These are phyloP conservation scores for Xylaria curta DNA, from an alignment of 495 filamentous ascomycete genomes.

Conservation along the genomic window DNA sequence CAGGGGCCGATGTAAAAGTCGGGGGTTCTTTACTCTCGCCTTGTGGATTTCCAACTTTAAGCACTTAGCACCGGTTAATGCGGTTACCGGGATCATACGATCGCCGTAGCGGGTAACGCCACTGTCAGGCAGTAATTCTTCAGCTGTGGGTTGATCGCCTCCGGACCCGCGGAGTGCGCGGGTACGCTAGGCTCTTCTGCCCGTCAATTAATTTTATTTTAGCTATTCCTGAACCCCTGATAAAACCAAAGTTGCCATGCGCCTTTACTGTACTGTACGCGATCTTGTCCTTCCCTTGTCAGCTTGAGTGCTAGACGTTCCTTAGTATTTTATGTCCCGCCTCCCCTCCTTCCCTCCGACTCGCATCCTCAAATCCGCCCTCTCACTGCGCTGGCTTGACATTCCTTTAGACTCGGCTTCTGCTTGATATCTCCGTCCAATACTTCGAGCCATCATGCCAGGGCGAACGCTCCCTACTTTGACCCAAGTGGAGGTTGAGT, in stretches of 20 bases:
- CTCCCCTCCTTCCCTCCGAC: slow-evolving; percentile 20
- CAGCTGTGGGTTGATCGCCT: slow-evolving; percentile 23
- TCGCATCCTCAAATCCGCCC: slow-evolving; percentile 4
- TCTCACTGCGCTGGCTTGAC: not conserved
- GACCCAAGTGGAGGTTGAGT: slow-evolving; percentile 75
- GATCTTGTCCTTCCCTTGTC: slow-evolving; percentile 16
- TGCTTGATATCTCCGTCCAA: not conserved
- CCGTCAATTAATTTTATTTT: slow-evolving; percentile 20
- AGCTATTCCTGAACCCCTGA: slow-evolving; percentile 1
- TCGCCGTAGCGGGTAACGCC: slow-evolving; percentile 40
- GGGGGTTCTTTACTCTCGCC: slow-evolving; percentile 13
- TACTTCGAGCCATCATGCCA: slow-evolving; percentile 43
- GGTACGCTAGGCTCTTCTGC: slow-evolving; percentile 14
- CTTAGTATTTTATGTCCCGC: slow-evolving; percentile 2
- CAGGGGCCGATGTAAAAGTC: slow-evolving; percentile 26
- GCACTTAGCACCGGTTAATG: slow-evolving; percentile 24
- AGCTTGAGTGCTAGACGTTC: slow-evolving; percentile 6
- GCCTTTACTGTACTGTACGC: slow-evolving; percentile 1
- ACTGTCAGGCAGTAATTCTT: slow-evolving; percentile 34
- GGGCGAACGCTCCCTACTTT: slow-evolving; percentile 77
- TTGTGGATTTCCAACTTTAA: not conserved
- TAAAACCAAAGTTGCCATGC: not conserved
- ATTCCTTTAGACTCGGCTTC: not conserved
- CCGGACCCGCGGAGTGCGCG: slow-evolving; percentile 16
- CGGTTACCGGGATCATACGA: slow-evolving; percentile 41